phyloP scores from a whole-genome alignment of 768 basidiomycete genomes.

The Tricholoma hemisulphureum region DNA sequence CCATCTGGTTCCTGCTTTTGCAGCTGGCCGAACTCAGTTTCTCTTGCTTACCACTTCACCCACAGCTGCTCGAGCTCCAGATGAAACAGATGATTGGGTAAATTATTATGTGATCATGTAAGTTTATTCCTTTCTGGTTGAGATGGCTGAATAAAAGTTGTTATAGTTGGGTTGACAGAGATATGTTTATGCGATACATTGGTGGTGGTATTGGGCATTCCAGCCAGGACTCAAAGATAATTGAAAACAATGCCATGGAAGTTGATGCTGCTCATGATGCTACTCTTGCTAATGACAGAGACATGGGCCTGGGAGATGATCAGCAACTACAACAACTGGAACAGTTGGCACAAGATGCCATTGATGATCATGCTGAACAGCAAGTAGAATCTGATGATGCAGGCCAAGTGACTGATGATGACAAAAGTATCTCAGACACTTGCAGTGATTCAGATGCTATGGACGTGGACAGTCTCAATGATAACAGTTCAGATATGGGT shows the following conservation, averaged over 20 bases:
- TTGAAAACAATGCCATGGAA: neutral
- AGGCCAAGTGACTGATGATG: neutral
- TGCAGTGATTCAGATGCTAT: neutral
- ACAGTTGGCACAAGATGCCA: too few relatives aligned
- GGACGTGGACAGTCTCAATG: neutral
- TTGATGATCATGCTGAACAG: neutral
- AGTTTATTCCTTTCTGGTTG: neutral
- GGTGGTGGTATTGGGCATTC: too few relatives aligned
- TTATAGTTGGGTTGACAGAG: too few relatives aligned
- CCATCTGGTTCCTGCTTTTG: conserved; percentile 33
- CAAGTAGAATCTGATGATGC: neutral
- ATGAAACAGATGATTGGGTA: too few relatives aligned
- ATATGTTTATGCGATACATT: too few relatives aligned
- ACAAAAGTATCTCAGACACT: neutral
- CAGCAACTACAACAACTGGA: neutral
- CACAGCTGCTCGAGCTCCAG: too few relatives aligned
- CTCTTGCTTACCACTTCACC: neutral
- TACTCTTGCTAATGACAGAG: neutral
- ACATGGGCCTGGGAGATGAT: neutral
- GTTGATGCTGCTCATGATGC: neutral
- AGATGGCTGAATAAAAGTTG: neutral
- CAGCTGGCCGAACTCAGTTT: conserved; percentile 15
- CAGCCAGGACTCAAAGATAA: neutral
- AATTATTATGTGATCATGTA: neutral
- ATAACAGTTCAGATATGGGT: neutral